phyloP scores from a whole-genome alignment of 2,329 filamentous ascomycete species.

The Aspergillus alliaceus region DNA sequence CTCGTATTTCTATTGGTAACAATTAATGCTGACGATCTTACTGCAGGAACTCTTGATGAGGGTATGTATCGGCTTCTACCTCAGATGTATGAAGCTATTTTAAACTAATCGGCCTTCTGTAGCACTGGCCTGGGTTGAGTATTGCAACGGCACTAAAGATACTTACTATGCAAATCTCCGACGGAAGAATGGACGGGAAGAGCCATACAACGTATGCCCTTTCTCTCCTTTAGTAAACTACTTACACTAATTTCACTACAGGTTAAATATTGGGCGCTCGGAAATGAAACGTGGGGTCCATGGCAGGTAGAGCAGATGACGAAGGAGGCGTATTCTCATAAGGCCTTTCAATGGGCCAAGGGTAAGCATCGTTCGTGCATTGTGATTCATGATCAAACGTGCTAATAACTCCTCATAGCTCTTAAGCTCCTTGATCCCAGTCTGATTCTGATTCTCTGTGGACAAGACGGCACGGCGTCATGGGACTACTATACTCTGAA shows the following conservation, averaged over 20 bases:
- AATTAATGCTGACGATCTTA: constrained; percentile 3
- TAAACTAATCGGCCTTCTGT: background rate
- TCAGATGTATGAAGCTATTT: background rate
- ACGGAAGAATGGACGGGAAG: constrained; percentile 69
- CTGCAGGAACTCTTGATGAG: constrained; percentile 49
- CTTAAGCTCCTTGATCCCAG: constrained; percentile 58
- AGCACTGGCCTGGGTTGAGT: constrained; percentile 77
- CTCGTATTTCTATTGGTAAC: constrained; percentile 17
- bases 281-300: constrained; percentile 67
- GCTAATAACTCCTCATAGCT: constrained; percentile 23
- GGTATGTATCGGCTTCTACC: constrained; percentile 32
- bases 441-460: constrained; percentile 71
- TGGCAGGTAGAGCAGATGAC: constrained; percentile 62
- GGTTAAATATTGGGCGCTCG: constrained; percentile 82
- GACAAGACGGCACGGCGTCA: constrained; percentile 65
- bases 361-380: constrained; percentile 26
- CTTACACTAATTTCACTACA: constrained; percentile 13
- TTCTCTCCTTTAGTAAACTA: background rate
- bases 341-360: constrained; percentile 61
- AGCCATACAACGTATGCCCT: constrained; percentile 66
- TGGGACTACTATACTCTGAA: constrained; percentile 76
- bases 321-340: constrained; percentile 59
- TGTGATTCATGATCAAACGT: background rate
- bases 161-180: constrained; percentile 81
- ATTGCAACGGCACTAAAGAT: constrained; percentile 76